These are phyloP conservation scores for Entomortierella lignicola DNA, from an alignment of 192 early-diverging fungal genomes.

Conservation along the genomic window DNA sequence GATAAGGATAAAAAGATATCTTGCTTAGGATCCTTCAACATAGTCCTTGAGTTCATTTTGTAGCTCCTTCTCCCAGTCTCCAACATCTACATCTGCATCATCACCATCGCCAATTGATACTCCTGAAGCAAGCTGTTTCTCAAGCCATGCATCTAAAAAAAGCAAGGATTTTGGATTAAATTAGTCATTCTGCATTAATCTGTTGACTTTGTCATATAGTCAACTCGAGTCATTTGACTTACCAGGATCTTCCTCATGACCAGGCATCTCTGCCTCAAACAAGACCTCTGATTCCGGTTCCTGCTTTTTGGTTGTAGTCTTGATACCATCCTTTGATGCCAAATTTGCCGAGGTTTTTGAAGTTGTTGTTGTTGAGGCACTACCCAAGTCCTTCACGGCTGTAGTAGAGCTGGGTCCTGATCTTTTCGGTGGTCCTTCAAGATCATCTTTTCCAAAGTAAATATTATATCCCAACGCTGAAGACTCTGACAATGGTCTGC, in stretches of 20 bases:
- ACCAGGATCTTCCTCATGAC: conserved; percentile 55
- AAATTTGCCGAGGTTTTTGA: background rate
- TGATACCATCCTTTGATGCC: background rate
- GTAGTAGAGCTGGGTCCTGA: conserved; percentile 27
- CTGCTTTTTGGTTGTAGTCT: background rate
- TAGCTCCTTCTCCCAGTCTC: conserved; percentile 59
- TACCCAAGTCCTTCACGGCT: background rate
- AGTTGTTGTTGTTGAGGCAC: background rate
- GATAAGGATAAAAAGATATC: background rate
- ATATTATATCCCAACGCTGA: conserved; percentile 47
- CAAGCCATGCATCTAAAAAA: conserved; percentile 59
- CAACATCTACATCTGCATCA: conserved; percentile 54
- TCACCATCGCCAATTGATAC: conserved; percentile 32
- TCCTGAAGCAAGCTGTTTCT: conserved; percentile 50
- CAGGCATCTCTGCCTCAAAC: conserved; percentile 54
- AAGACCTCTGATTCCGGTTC: conserved; percentile 41
- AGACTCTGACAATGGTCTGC: conserved; percentile 3
- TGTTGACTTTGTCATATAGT: background rate
- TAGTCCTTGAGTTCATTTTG: conserved; percentile 57
- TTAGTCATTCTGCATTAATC: no score
- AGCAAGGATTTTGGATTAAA: no score
- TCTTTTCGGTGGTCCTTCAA: conserved; percentile 21
- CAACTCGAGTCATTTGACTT: background rate
- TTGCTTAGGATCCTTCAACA: conserved; percentile 31
- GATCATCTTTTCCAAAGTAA: conserved; percentile 49